Evolutionary conservation across 192 early-diverging fungal genomes (phyloP).

Genomic region (Pilaira anomala): DNA sequence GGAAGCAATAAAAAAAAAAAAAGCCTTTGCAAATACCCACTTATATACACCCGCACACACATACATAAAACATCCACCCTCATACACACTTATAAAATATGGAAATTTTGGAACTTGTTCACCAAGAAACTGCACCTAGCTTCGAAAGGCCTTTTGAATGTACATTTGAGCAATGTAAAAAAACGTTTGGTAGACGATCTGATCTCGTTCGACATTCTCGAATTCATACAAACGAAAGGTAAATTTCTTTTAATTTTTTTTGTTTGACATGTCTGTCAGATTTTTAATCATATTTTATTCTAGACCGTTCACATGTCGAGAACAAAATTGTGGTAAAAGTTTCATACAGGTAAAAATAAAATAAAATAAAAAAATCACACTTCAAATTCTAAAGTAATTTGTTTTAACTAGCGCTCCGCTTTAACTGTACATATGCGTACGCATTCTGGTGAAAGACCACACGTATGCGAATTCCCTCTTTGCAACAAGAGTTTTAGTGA

Average conservation of each 20-base stretch:
- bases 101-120: conserved; percentile 62
- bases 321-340: conserved; percentile 68
- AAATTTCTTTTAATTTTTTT: conserved; percentile 11
- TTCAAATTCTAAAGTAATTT: not conserved
- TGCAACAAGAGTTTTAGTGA: conserved; percentile 77
- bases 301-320: conserved; percentile 65
- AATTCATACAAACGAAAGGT: conserved; percentile 80
- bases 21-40: not conserved
- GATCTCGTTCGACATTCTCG: conserved; percentile 76
- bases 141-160: conserved; percentile 57
- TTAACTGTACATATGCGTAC: conserved; percentile 76
- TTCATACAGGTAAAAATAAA: conserved; percentile 68
- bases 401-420: conserved; percentile 60
- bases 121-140: conserved; percentile 43
- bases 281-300: not conserved
- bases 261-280: not conserved
- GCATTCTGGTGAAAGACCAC: conserved; percentile 71
- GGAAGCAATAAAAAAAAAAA: not conserved
- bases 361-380: conserved; percentile 44
- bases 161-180: conserved; percentile 59
- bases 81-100: conserved; percentile 27
- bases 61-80: not conserved
- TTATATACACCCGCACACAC: not conserved
- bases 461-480: conserved; percentile 59
- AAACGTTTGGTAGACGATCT: conserved; percentile 62